phyloP scores from a whole-genome alignment of 768 basidiomycete species.

The Suillus plorans region DNA sequence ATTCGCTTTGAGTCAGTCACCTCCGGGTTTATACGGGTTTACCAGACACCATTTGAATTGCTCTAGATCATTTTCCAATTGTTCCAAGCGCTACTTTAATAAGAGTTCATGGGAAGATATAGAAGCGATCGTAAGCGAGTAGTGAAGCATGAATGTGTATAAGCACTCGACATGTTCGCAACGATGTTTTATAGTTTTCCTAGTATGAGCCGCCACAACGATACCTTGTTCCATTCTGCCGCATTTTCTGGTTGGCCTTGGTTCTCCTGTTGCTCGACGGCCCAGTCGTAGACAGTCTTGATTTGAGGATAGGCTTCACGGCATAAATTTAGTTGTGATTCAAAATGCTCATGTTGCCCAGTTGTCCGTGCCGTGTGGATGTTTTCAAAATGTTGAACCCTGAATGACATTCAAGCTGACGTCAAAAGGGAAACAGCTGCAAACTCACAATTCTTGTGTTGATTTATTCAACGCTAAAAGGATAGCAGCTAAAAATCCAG shows the following conservation, averaged over 20 bases:
- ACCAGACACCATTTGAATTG: not conserved
- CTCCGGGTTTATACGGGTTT: not conserved
- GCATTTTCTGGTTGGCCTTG: not conserved
- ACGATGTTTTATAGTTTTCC: slow-evolving; percentile 19
- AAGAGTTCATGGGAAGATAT: not conserved
- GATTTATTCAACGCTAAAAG: slow-evolving; percentile 31
- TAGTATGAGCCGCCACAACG: slow-evolving; percentile 19
- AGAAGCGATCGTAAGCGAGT: not conserved
- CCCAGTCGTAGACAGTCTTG: slow-evolving; percentile 31
- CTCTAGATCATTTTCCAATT: not conserved
- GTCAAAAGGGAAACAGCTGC: not conserved
- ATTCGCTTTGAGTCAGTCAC: not conserved
- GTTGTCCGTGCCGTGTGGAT: slow-evolving; percentile 19
- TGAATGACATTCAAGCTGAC: slow-evolving; percentile 8
- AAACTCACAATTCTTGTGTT: slow-evolving; percentile 30
- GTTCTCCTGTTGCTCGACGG: slow-evolving; percentile 10
- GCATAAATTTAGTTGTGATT: slow-evolving; percentile 20
- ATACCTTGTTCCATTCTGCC: slow-evolving; percentile 29
- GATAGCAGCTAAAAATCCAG: slow-evolving; percentile 24
- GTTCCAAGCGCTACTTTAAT: not conserved
- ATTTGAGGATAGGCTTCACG: slow-evolving; percentile 27
- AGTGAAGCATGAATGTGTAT: not conserved
- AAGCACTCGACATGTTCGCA: not conserved
- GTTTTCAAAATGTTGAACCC: slow-evolving; percentile 28
- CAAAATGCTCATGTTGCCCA: slow-evolving; percentile 22